Conservation (phyloP, 805 yeast genomes). For the Torulaspora maleeae region DNA sequence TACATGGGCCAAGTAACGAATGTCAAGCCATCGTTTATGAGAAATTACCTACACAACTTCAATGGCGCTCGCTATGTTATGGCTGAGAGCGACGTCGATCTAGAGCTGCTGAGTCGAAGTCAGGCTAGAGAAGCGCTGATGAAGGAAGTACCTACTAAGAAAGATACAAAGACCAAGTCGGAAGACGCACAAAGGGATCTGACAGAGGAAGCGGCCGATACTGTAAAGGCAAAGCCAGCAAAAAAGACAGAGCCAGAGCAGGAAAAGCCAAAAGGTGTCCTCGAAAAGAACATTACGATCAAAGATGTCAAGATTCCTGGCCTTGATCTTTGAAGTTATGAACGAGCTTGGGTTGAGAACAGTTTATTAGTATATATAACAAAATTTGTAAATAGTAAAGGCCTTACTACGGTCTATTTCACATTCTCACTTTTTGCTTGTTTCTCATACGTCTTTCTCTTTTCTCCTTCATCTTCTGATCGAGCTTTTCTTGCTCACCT, state of each 20-base stretch:
- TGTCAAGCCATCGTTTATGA: conserved; percentile 79
- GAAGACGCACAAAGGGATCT: not conserved
- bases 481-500: conserved; percentile 72
- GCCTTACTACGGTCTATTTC: conserved; percentile 3
- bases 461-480: conserved; percentile 74
- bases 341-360: not conserved
- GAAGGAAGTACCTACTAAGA: not conserved
- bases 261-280: conserved; percentile 11
- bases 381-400: conserved; percentile 5
- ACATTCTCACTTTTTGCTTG: conserved; percentile 50
- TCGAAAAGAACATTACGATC: conserved; percentile 23
- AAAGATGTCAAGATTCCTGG: conserved; percentile 32
- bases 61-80: conserved; percentile 73
- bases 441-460: conserved; percentile 69
- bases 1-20: conserved; percentile 62
- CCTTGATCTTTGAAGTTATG: conserved; percentile 18
- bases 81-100: conserved; percentile 26
- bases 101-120: conserved; percentile 12
- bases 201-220: not conserved
- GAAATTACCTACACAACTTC: conserved; percentile 63
- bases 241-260: conserved; percentile 2
- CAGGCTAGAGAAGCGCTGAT: conserved; percentile 11
- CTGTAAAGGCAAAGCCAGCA: not conserved
- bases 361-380: not conserved
- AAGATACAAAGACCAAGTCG: not conserved